Base-by-base conservation (phyloP, 148 eudicot genomes). In the Rhododendron mucronatum region DNA sequence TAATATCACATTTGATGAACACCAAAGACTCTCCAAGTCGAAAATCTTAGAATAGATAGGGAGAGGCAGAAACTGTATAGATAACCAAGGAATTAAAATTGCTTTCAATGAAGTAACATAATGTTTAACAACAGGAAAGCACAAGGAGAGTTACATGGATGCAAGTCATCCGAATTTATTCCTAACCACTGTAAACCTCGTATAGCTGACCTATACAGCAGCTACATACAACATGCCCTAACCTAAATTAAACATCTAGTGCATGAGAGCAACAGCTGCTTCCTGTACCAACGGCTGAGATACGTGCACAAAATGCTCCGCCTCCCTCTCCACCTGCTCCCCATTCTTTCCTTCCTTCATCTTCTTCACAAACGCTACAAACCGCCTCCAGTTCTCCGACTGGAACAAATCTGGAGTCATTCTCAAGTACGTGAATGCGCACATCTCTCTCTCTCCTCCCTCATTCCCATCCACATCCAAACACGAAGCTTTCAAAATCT, bases 361-460 rank as follows among this genome's bases (percentile, higher is more conserved):
- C 89, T 93, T 97, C 95, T 97, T 95, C 82, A 97, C 99, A 67
- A 97, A 94, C 8, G 86, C 91, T 8, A 94, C 96, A 67, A 97
- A 97, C 45, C 89, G 88, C 59, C 99, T 91, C 99, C 99, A 97
- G 77, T 97, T 95, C 30, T 97, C 96, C 0, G 91, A 88, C 33
- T 97, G 98, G 82, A 97, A 97, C 87, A 97, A 69, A 14, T 92
- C 92, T 12, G 95, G 95, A 83, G 91, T 97, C 99, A 97, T 97
- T 83, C 99, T 93, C 91, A 97, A n/a, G 73, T 97, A 95, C 0
- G 99, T 97, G 65, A 97, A 97, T 0, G 99, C 99, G 14, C 98
- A 97, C 99, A 97, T 95, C 33, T 90, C 92, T 18, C 89, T 90
- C 0, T 91, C 95, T 0, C 87, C 94, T 0, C 88, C 76, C 76